These are phyloP conservation scores for Herpetospermum pedunculosum DNA, from an alignment of 306 rosid genomes.

Conservation along the genomic window DNA sequence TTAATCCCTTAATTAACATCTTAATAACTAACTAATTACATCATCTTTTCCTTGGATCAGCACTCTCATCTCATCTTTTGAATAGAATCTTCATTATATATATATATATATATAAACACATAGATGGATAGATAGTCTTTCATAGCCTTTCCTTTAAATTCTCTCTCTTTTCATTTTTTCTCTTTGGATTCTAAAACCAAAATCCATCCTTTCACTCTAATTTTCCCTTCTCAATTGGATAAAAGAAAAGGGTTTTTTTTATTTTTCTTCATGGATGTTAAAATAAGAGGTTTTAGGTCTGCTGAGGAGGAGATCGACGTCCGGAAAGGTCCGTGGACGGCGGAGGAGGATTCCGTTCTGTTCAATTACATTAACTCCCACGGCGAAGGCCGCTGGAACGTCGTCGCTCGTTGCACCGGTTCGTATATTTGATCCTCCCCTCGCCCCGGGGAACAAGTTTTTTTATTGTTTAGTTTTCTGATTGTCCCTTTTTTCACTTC, in stretches of 20 bases:
- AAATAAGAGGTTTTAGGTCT: not conserved
- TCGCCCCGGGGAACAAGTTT: no score
- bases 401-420: constrained; percentile 29
- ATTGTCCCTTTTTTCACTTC: no score
- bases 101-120: not conserved
- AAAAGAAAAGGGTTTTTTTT: not conserved
- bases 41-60: not conserved
- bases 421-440: not conserved
- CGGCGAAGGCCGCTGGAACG: constrained; percentile 45
- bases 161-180: not conserved
- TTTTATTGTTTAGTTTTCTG: no score
- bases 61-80: not conserved
- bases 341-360: constrained; percentile 27
- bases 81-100: not conserved
- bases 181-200: not conserved
- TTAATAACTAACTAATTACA: not conserved
- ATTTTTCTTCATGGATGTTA: not conserved
- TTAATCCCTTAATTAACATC: not conserved
- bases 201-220: not conserved
- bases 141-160: not conserved
- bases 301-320: constrained; percentile 8
- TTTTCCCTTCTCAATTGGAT: not conserved
- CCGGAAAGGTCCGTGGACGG: constrained; percentile 37
- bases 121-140: not conserved
- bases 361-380: constrained; percentile 17